Percentiles rank a stretch among this genome's conserved stretches.
phyloP scores from a whole-genome alignment of 208 protist genomes.

The Crithidia brevicula region DNA sequence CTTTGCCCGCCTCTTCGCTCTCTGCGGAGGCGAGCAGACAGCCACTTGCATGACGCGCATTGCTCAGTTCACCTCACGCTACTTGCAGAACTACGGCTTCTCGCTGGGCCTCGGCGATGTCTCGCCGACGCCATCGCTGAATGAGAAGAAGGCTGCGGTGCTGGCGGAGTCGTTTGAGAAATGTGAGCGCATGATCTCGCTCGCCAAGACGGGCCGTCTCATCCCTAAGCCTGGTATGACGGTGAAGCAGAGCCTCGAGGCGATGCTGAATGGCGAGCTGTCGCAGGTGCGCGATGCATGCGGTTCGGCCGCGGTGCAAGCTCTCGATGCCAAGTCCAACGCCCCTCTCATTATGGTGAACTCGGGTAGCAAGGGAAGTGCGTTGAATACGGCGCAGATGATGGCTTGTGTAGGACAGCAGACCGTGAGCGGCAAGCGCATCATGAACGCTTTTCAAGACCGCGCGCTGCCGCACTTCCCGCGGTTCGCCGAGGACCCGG shows the following conservation, averaged over 20 bases:
- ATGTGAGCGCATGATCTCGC: slow-evolving; percentile 92
- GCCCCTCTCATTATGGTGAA: slow-evolving; percentile 99
- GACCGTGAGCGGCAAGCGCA: slow-evolving; percentile 97
- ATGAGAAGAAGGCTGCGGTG: slow-evolving; percentile 90
- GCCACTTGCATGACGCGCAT: slow-evolving; percentile 96
- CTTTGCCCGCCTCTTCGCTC: slow-evolving; percentile 95
- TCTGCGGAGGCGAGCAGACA: slow-evolving; percentile 80
- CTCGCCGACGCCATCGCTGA: slow-evolving; percentile 90
- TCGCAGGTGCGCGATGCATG: slow-evolving; percentile 98
- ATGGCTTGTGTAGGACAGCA: slow-evolving; percentile 99
- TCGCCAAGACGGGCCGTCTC: slow-evolving; percentile 94
- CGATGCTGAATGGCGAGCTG: slow-evolving; percentile 95
- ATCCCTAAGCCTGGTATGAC: slow-evolving; percentile 95
- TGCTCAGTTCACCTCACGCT: slow-evolving; percentile 94
- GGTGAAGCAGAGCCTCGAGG: slow-evolving; percentile 94
- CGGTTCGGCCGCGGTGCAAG: slow-evolving; percentile 95
- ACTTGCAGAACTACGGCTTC: slow-evolving; percentile 97
- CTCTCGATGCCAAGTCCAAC: slow-evolving; percentile 95
- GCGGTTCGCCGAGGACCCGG: slow-evolving; percentile 81
- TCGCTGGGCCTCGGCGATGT: slow-evolving; percentile 99
- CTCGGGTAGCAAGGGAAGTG: slow-evolving; percentile 97
- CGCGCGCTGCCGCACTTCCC: slow-evolving; percentile 99
- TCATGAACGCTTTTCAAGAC: slow-evolving; percentile 98
- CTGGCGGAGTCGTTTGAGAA: slow-evolving; percentile 93
- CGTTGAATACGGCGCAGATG: slow-evolving; percentile 99